phyloP scores from a whole-genome alignment of 75 land plant genomes.

The Isoetes taiwanensis region DNA sequence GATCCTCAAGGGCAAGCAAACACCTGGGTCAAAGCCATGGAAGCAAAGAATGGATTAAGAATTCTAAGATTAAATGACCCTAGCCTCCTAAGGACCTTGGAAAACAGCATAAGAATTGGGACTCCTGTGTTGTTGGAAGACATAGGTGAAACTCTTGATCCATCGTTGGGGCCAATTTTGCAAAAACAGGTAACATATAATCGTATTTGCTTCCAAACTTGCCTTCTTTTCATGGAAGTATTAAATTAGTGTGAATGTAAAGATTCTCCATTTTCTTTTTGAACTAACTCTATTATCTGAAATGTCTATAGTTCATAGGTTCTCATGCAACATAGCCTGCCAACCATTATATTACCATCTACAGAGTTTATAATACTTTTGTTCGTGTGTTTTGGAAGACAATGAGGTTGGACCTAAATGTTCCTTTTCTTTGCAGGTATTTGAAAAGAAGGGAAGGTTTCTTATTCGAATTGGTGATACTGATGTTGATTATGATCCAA shows the following conservation, averaged over 20 bases:
- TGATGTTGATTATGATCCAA: conserved; percentile 27
- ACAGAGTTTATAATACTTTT: too few relatives aligned
- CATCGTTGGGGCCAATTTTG: conserved; percentile 22
- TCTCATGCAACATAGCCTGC: too few relatives aligned
- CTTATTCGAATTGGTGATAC: conserved; percentile 23
- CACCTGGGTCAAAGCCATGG: conserved; percentile 29
- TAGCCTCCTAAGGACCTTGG: conserved; percentile 20
- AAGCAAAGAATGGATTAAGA: conserved; percentile 24
- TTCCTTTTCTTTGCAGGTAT: conserved; percentile 13
- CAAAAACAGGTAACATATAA: conserved; percentile 18
- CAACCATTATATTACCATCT: too few relatives aligned
- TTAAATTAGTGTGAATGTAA: too few relatives aligned
- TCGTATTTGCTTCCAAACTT: too few relatives aligned
- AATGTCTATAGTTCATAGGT: too few relatives aligned
- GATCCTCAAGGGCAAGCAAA: conserved; percentile 32
- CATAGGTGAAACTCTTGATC: conserved; percentile 24
- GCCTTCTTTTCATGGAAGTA: too few relatives aligned
- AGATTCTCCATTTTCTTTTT: too few relatives aligned
- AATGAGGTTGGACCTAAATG: too few relatives aligned
- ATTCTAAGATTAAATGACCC: conserved; percentile 15
- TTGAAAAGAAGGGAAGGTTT: conserved; percentile 22
- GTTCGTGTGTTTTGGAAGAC: too few relatives aligned
- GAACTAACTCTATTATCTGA: too few relatives aligned
- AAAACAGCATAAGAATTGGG: conserved; percentile 26
- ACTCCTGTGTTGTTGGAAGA: conserved; percentile 26